phyloP scores from a whole-genome alignment of 1,284 basidiomycete species.

The Austropuccinia psidii region DNA sequence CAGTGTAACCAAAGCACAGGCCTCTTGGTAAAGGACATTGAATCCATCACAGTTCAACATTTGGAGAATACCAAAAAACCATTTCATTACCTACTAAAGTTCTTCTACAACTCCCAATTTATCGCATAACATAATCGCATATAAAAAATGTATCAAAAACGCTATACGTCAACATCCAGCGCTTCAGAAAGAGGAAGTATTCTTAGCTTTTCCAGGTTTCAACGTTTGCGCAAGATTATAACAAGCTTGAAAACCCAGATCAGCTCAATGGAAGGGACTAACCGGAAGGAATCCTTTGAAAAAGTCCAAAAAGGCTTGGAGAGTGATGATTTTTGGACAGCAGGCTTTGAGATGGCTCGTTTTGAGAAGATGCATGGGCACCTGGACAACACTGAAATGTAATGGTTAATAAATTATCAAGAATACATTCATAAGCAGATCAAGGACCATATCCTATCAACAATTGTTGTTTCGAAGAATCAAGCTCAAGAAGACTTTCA shows the following conservation, averaged over 20 bases:
- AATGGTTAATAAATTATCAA: background rate
- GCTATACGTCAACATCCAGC: background rate
- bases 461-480: background rate
- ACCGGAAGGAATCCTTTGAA: background rate
- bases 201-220: background rate
- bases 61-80: too few species aligned
- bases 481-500: background rate
- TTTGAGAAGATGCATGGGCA: slow-evolving; percentile 7
- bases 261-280: background rate
- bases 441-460: background rate
- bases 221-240: background rate
- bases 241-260: background rate
- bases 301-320: background rate
- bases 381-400: background rate
- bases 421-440: background rate
- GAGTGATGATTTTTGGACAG: background rate
- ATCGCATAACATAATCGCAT: too few species aligned
- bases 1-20: too few species aligned
- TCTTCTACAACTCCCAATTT: too few species aligned
- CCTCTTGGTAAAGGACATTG: too few species aligned
- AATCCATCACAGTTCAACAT: too few species aligned
- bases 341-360: background rate
- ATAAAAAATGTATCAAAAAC: too few species aligned
- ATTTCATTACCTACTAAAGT: too few species aligned
- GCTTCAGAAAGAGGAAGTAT: background rate